Evolutionary conservation across 139 green algal species (phyloP).

Genomic region (Chlamydomonas sp.): DNA sequence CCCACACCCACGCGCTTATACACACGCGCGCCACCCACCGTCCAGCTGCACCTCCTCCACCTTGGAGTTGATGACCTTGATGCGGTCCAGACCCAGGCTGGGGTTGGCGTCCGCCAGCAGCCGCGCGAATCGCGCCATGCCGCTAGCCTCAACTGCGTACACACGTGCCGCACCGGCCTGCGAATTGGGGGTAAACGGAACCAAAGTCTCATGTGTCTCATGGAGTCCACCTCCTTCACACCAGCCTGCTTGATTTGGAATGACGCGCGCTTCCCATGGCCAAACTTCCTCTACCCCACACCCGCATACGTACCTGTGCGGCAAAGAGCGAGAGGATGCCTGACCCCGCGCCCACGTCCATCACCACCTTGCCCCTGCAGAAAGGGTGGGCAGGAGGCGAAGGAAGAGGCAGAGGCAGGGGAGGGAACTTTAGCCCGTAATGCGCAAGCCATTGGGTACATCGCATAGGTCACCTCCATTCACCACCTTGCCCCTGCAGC

Average conservation of each 20-base stretch:
- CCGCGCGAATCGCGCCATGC: slow-evolving; percentile 83
- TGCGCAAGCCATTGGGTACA: no score
- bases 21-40: background rate
- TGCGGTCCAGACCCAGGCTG: slow-evolving; percentile 32
- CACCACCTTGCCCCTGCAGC: no score
- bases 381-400: no score
- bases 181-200: background rate
- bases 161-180: slow-evolving; percentile 89
- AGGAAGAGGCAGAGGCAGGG: no score
- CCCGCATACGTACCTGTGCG: slow-evolving; percentile 70
- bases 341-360: slow-evolving; percentile 95
- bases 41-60: slow-evolving; percentile 58
- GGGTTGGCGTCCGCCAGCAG: slow-evolving; percentile 81
- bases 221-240: no score
- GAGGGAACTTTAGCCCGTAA: no score
- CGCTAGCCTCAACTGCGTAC: slow-evolving; percentile 95
- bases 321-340: slow-evolving; percentile 98
- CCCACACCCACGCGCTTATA: background rate
- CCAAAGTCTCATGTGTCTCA: no score
- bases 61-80: slow-evolving; percentile 59
- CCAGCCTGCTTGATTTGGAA: no score
- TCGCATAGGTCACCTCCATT: no score
- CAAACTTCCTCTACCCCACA: background rate
- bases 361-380: slow-evolving; percentile 78
- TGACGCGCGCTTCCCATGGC: no score